Base-by-base conservation (phyloP, 306 rosid genomes). In the Rosa persica region DNA sequence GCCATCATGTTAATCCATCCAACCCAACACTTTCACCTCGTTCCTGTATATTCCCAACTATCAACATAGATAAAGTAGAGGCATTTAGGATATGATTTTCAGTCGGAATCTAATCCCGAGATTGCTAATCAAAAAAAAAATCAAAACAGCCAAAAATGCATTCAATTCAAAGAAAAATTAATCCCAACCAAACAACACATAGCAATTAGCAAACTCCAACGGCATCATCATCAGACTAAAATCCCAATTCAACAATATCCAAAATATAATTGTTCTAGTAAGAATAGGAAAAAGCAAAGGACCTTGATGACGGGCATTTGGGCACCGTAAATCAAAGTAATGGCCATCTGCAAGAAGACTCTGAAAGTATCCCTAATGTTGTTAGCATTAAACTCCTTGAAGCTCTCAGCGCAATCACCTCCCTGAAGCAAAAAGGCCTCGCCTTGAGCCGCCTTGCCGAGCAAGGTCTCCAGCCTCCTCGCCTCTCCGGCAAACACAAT, bases 351-450 rank as follows among this genome's bases (percentile, higher is more conserved):
- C 65, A 85, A 65, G 76, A 85, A 79, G 47, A 82, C 85, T 52
- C 88, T 79, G 58, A 85, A 82, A 0, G 83, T 81, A 43, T 79
- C 85, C 78, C 83, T 79, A 25, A 79, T 81, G 42, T 85, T 81
- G 38, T 66, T 76, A 40, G 86, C 97, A 81, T 78, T 87, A 70
- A 90, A 92, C 77, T 92, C 97, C 89, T 92, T 90, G 87, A 92
- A 92, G 80, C 95, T 92, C 87, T 92, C 97, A 5, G 97, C 97
- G 27, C 93, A 92, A 47, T 81, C 88, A 43, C 85, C 88, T 0
- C 88, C 88, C 25, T 85, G 88, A 47, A 85, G 88, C 55, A 85
- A 40, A 75, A 85, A 85, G 0, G 88, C 88, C 74, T 85, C 81
- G 1, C 88, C 88, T 49, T 61, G 34, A 8, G 85, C 88, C 23